A percentile compares a stretch with the other conserved stretches of the same genome.
phyloP scores from a whole-genome alignment of 2,329 filamentous ascomycete genomes.

The Arachnomyces sp. region DNA sequence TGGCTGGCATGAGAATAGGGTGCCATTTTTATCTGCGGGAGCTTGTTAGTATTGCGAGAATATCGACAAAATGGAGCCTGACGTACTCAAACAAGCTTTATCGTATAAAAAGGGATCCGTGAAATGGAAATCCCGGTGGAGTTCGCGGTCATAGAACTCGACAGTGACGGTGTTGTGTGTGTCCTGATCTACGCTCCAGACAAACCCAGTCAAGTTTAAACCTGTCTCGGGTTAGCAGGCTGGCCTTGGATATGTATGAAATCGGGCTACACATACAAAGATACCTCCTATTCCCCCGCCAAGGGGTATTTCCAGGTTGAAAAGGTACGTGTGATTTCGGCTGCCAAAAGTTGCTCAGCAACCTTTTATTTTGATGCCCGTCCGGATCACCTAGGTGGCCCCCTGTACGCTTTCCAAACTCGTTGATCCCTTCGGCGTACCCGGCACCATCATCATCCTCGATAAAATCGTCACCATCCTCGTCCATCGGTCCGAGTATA shows the following conservation, averaged over 20 bases:
- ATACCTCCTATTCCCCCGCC: conserved; percentile 90
- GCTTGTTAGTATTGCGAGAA: neutral
- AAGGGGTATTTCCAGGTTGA: conserved; percentile 90
- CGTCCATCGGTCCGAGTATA: conserved; percentile 59
- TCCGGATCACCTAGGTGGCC: conserved; percentile 40
- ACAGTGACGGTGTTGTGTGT: conserved; percentile 89
- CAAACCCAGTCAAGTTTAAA: conserved; percentile 85
- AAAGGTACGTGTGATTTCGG: conserved; percentile 75
- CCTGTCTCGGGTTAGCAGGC: conserved; percentile 27
- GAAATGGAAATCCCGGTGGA: conserved; percentile 91
- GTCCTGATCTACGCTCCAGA: conserved; percentile 96
- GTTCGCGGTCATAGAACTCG: conserved; percentile 93
- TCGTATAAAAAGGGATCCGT: conserved; percentile 94
- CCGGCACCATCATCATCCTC: conserved; percentile 92
- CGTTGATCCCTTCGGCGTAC: conserved; percentile 62
- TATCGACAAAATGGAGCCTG: conserved; percentile 6
- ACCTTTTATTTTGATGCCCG: conserved; percentile 45
- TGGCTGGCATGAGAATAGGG: conserved; percentile 76
- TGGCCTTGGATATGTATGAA: neutral
- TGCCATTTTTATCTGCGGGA: conserved; percentile 60
- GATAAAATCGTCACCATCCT: conserved; percentile 67
- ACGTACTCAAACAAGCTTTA: conserved; percentile 75
- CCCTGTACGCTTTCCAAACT: conserved; percentile 55
- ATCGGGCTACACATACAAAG: conserved; percentile 51
- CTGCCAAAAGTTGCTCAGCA: conserved; percentile 42